Evolutionary conservation across 495 filamentous ascomycete genomes (phyloP).

Genomic region (Aspergillus funiculosus): DNA sequence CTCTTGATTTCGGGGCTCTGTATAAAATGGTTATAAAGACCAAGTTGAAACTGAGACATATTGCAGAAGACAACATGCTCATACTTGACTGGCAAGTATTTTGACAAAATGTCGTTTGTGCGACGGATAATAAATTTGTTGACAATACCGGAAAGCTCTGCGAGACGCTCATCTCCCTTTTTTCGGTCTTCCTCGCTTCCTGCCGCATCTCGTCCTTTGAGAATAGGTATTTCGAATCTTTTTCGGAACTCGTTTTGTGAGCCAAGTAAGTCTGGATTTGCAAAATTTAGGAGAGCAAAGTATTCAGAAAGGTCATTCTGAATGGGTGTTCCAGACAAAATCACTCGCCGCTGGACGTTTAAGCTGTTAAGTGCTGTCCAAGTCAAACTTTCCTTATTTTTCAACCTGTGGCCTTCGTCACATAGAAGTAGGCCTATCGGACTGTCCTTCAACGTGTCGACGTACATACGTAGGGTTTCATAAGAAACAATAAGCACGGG

Average conservation of each 20-base stretch:
- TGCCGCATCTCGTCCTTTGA: constrained; percentile 85
- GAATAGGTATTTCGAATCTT: constrained; percentile 86
- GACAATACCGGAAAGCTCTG: constrained; percentile 75
- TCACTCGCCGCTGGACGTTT: constrained; percentile 86
- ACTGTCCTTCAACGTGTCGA: constrained; percentile 77
- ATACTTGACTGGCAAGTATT: constrained; percentile 98
- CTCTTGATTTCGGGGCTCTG: constrained; percentile 91
- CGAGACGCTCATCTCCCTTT: constrained; percentile 77
- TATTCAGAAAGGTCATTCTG: constrained; percentile 98
- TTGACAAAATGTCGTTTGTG: constrained; percentile 96
- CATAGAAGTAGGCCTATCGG: constrained; percentile 94
- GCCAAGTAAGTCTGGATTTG: constrained; percentile 88
- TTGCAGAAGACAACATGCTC: constrained; percentile 99
- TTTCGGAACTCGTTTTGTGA: constrained; percentile 91
- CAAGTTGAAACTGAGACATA: constrained; percentile 83
- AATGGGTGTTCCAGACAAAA: constrained; percentile 94
- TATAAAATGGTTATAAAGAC: constrained; percentile 94
- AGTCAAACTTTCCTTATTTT: constrained; percentile 94
- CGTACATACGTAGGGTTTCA: constrained; percentile 87
- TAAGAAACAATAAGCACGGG: constrained; percentile 99
- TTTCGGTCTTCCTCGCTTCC: constrained; percentile 77
- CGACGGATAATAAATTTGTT: constrained; percentile 99
- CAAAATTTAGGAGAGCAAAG: constrained; percentile 92
- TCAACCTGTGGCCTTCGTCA: constrained; percentile 96
- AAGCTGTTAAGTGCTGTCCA: constrained; percentile 85